These are phyloP conservation scores for Glebionis coronaria DNA, from an alignment of 129 eudicot species.

Conservation along the genomic window DNA sequence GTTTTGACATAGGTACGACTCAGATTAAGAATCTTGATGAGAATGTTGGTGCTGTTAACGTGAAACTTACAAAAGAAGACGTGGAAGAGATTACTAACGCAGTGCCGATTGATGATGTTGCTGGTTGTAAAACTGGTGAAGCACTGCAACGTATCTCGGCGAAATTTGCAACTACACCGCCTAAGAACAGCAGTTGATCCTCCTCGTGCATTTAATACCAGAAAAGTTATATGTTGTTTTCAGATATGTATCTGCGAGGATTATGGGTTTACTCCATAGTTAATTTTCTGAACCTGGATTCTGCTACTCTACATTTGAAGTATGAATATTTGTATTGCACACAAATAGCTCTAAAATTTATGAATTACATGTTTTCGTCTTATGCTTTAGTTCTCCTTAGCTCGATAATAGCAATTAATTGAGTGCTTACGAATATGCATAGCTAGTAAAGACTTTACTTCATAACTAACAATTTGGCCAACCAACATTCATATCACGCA, in stretches of 20 bases:
- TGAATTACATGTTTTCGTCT: too few relatives aligned
- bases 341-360: too few relatives aligned
- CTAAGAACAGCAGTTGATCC: conserved; percentile 20
- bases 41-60: conserved; percentile 37
- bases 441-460: too few relatives aligned
- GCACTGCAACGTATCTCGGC: conserved; percentile 25
- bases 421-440: too few relatives aligned
- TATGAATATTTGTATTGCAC: neutral
- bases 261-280: neutral
- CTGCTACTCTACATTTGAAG: neutral
- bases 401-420: too few relatives aligned
- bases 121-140: conserved; percentile 36
- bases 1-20: conserved; percentile 45
- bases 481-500: too few relatives aligned
- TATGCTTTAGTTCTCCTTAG: too few relatives aligned
- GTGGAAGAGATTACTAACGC: conserved; percentile 39
- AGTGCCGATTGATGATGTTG: conserved; percentile 40
- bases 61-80: conserved; percentile 44
- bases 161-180: conserved; percentile 40
- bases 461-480: too few relatives aligned
- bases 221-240: neutral
- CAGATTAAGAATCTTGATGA: conserved; percentile 52
- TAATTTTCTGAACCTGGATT: neutral
- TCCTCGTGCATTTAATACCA: neutral
- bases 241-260: neutral